These are phyloP conservation scores for Porcisia hertigi DNA, from an alignment of 208 protist species.

Conservation along the genomic window DNA sequence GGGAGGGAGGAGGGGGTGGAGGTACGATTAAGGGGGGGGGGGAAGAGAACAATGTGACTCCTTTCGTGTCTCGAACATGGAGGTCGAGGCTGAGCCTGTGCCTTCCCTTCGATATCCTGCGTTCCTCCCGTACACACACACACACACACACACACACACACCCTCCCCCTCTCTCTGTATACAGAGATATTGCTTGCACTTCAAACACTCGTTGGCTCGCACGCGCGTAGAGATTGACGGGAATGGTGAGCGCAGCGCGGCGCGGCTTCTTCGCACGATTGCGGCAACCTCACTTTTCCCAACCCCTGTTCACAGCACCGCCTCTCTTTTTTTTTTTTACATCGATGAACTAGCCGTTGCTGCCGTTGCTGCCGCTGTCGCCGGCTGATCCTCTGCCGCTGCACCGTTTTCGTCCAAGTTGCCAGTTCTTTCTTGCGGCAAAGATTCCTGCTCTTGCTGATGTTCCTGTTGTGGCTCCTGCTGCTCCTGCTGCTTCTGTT, in stretches of 20 bases:
- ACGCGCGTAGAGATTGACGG: background rate
- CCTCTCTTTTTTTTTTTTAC: background rate
- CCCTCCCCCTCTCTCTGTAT: background rate
- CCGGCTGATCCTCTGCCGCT: background rate
- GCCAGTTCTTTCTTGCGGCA: too few species aligned
- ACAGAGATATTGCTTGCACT: background rate
- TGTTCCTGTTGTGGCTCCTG: too few species aligned
- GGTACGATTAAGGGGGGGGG: background rate
- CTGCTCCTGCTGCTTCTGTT: background rate
- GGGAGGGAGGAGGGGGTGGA: background rate
- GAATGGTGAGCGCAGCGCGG: background rate
- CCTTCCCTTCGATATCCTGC: background rate
- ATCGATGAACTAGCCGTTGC: background rate
- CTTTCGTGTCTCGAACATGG: too few species aligned
- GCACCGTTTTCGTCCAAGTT: background rate
- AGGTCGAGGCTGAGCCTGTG: background rate
- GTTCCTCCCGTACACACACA: background rate
- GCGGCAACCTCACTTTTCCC: background rate
- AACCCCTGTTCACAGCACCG: background rate
- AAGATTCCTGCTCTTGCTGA: too few species aligned
- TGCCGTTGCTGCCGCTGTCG: background rate
- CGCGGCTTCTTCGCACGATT: background rate
- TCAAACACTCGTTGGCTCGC: background rate
- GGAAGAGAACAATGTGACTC: background rate
- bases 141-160: background rate